Evolutionary conservation across 371 early-diverging fungal genomes (phyloP).

Genomic region (Capillidium heterosporum): DNA sequence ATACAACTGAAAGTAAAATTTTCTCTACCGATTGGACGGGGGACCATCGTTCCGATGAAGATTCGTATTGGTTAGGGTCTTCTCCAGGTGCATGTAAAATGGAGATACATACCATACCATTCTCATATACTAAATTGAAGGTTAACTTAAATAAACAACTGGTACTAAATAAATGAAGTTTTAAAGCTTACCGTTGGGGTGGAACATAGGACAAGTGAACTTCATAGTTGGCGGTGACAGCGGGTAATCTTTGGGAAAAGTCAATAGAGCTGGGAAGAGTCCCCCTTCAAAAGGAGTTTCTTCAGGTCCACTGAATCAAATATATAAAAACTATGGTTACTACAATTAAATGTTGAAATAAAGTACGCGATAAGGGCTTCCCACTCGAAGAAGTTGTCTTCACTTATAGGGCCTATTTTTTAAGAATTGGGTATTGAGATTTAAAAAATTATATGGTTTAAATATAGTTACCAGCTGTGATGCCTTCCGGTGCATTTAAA

Average conservation of each 20-base stretch:
- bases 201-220: constrained; percentile 83
- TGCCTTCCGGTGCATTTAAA: constrained; percentile 88
- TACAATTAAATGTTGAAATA: background rate
- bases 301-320: constrained; percentile 9
- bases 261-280: constrained; percentile 61
- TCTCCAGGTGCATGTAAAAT: constrained; percentile 98
- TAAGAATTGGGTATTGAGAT: background rate
- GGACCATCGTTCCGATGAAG: constrained; percentile 81
- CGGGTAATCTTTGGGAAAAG: constrained; percentile 92
- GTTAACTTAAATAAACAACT: background rate
- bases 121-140: constrained; percentile 51
- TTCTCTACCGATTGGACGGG: constrained; percentile 97
- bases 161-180: background rate
- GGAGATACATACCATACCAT: constrained; percentile 97
- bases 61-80: constrained; percentile 91
- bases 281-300: constrained; percentile 88
- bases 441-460: background rate
- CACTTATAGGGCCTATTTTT: constrained; percentile 56
- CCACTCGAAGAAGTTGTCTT: constrained; percentile 92
- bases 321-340: background rate
- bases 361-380: constrained; percentile 83
- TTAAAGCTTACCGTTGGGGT: constrained; percentile 55
- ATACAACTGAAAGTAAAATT: constrained; percentile 85
- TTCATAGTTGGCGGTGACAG: constrained; percentile 80
- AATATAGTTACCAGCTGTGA: constrained; percentile 56